Conservation (phyloP, 1,284 basidiomycete species). For the Athelia sp. region DNA sequence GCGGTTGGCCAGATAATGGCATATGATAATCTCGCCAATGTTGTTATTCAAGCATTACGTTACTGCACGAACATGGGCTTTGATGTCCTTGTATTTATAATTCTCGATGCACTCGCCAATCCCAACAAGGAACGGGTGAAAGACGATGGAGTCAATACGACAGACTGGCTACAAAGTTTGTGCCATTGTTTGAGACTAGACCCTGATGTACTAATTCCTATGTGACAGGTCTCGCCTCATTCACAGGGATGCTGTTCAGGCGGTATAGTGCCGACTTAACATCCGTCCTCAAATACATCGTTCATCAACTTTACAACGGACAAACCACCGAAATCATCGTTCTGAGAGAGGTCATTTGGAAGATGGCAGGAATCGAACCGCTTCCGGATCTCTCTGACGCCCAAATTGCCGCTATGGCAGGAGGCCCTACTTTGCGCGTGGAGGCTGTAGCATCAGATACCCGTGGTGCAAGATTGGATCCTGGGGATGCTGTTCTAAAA, state of each 20-base stretch:
- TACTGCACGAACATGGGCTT: conserved; percentile 92
- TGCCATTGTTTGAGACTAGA: conserved; percentile 10
- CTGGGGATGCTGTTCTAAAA: conserved; percentile 51
- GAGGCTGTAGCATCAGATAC: conserved; percentile 77
- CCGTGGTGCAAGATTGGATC: conserved; percentile 67
- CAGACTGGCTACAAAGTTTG: conserved; percentile 89
- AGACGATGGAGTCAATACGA: conserved; percentile 88
- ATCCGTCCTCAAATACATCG: conserved; percentile 85
- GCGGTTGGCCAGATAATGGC: conserved; percentile 94
- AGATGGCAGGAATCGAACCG: conserved; percentile 94
- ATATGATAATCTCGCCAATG: conserved; percentile 91
- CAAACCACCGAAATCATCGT: conserved; percentile 90
- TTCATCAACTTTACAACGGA: conserved; percentile 82
- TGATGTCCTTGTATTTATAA: conserved; percentile 87
- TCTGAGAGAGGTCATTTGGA: conserved; percentile 87
- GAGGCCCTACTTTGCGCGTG: conserved; percentile 81
- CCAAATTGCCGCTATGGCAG: conserved; percentile 87
- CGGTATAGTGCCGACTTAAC: conserved; percentile 83
- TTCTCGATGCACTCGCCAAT: conserved; percentile 87
- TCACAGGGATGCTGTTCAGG: conserved; percentile 89
- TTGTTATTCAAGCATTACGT: conserved; percentile 87
- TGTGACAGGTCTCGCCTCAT: conserved; percentile 76
- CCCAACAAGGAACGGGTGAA: conserved; percentile 84
- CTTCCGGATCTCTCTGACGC: conserved; percentile 84
- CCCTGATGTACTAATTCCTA: not conserved